Evolutionary conservation across 495 filamentous ascomycete species (phyloP).

Genomic region (Penicillium coffeae): DNA sequence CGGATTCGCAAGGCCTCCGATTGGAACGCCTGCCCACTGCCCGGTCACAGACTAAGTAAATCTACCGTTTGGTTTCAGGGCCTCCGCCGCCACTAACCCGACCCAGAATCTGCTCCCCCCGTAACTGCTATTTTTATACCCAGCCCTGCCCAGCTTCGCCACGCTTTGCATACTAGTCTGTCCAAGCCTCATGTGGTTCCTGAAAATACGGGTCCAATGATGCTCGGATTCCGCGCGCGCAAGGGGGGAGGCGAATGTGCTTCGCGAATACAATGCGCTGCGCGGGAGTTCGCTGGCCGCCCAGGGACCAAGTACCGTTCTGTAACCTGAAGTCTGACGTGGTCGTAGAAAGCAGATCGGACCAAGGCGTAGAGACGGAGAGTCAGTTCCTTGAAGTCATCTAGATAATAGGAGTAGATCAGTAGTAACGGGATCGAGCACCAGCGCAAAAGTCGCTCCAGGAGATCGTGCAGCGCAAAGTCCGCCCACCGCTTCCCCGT

Average conservation of each 20-base stretch:
- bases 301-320: no score
- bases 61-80: background rate
- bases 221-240: background rate
- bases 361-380: no score
- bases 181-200: background rate
- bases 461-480: no score
- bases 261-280: no score
- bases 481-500: slow-evolving; percentile 7
- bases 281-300: no score
- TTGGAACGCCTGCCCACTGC: background rate
- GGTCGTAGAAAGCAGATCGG: no score
- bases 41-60: background rate
- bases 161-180: background rate
- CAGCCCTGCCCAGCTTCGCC: background rate
- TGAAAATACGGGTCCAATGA: background rate
- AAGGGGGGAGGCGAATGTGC: background rate
- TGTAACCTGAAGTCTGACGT: no score
- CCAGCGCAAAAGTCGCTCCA: no score
- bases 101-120: background rate
- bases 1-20: no score
- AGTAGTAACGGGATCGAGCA: no score
- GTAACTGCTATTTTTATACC: background rate
- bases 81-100: background rate
- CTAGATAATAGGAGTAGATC: no score
- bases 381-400: no score